These are phyloP conservation scores for Zymoseptoria tritici DNA, from an alignment of 2,329 filamentous ascomycete species.

Conservation along the genomic window DNA sequence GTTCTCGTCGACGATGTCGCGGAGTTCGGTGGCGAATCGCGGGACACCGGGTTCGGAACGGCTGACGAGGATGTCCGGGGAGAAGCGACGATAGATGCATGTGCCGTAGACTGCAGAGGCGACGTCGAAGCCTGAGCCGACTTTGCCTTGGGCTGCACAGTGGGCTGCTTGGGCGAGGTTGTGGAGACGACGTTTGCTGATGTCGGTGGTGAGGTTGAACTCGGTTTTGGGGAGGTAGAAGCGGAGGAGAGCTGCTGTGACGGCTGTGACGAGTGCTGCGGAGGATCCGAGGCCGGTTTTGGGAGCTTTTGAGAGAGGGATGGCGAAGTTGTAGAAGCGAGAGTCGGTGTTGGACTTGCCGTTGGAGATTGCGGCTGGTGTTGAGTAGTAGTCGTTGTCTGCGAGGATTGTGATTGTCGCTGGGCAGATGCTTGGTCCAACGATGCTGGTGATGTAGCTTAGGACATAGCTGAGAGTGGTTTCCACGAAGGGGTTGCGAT, in stretches of 20 bases:
- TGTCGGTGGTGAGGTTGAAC: conserved; percentile 51
- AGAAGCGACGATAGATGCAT: conserved; percentile 88
- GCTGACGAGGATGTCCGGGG: conserved; percentile 61
- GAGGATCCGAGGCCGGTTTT: conserved; percentile 96
- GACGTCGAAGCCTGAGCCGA: conserved; percentile 93
- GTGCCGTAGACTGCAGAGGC: conserved; percentile 88
- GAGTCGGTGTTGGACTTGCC: conserved; percentile 14
- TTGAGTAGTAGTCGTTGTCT: conserved; percentile 95
- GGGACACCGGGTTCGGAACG: conserved; percentile 60
- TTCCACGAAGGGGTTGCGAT: conserved; percentile 80
- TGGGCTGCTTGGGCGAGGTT: conserved; percentile 91
- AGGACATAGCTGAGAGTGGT: conserved; percentile 81
- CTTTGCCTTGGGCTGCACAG: conserved; percentile 92
- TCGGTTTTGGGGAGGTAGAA: conserved; percentile 57
- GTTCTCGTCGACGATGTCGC: conserved; percentile 57
- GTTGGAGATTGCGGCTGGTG: conserved; percentile 39
- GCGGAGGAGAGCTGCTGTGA: conserved; percentile 68
- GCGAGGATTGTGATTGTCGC: conserved; percentile 79
- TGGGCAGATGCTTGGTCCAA: conserved; percentile 52
- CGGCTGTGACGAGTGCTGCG: conserved; percentile 82
- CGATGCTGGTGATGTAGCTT: conserved; percentile 61
- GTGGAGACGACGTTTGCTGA: conserved; percentile 61
- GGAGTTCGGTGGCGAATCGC: conserved; percentile 60
- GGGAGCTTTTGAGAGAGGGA: conserved; percentile 69
- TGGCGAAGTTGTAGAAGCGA: conserved; percentile 70